These are phyloP conservation scores for Dactylellina sp. DNA, from an alignment of 2,329 filamentous ascomycete species.

Conservation along the genomic window DNA sequence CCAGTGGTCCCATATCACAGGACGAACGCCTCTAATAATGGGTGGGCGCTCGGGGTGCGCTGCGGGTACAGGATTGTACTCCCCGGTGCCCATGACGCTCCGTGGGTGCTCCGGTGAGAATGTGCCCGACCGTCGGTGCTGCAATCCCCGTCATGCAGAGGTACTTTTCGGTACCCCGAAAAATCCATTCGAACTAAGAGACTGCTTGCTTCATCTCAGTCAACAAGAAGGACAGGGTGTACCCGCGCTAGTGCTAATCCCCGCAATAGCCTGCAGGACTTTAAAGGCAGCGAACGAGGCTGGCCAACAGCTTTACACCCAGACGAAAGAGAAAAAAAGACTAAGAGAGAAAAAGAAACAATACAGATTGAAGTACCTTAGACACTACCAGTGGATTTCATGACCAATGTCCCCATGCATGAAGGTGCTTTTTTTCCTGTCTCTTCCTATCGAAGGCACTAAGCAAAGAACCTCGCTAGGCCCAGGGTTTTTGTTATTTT, in stretches of 20 bases:
- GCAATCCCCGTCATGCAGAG: conserved; percentile 33
- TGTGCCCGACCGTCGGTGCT: conserved; percentile 11
- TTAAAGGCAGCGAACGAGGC: conserved; percentile 47
- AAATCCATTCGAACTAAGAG: conserved; percentile 20
- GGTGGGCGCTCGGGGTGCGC: conserved; percentile 20
- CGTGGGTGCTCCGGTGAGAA: conserved; percentile 1
- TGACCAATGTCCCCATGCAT: conserved; percentile 10
- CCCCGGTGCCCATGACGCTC: conserved; percentile 6
- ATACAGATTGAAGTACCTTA: background rate
- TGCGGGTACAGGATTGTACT: conserved; percentile 1
- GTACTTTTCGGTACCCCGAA: conserved; percentile 51
- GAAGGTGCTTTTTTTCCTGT: conserved; percentile 13
- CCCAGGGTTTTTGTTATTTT: conserved; percentile 6
- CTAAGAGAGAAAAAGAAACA: conserved; percentile 1
- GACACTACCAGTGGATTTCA: background rate
- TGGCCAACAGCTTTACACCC: conserved; percentile 10
- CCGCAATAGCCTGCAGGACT: conserved; percentile 40
- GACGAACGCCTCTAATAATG: conserved; percentile 20
- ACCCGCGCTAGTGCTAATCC: conserved; percentile 41
- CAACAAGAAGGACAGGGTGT: conserved; percentile 41
- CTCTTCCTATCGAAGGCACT: background rate
- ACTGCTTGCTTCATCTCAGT: conserved; percentile 21
- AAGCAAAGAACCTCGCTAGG: background rate
- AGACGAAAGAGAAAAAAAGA: conserved; percentile 8
- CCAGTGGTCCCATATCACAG: conserved; percentile 18